Evolutionary conservation across 257 asterid species (phyloP).

Genomic region (Nicotiana knightiana): DNA sequence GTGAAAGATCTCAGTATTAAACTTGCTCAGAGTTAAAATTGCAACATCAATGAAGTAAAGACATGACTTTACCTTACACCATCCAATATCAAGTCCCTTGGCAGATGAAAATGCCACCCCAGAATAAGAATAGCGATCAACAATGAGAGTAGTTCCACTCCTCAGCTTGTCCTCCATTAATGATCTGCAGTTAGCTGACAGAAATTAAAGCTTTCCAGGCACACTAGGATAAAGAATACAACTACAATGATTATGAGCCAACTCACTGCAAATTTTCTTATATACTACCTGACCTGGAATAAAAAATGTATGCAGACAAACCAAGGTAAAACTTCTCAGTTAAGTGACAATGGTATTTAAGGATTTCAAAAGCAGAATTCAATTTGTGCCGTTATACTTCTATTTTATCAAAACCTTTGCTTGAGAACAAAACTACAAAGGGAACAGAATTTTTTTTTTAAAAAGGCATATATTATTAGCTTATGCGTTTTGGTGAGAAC

Average conservation of each 20-base stretch:
- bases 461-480: not conserved
- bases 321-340: not conserved
- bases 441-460: not conserved
- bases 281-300: not conserved
- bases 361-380: not conserved
- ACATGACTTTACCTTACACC: conserved; percentile 67
- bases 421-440: not conserved
- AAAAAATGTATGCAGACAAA: not conserved
- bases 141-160: conserved; percentile 71
- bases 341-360: not conserved
- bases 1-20: not conserved
- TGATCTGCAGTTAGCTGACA: conserved; percentile 31
- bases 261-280: not conserved
- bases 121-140: conserved; percentile 84
- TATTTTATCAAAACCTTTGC: not conserved
- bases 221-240: not conserved
- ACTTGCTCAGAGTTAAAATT: not conserved
- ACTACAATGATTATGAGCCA: not conserved
- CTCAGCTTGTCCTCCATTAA: conserved; percentile 78
- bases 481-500: not conserved
- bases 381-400: not conserved
- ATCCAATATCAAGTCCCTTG: conserved; percentile 77
- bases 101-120: conserved; percentile 96
- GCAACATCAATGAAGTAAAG: not conserved
- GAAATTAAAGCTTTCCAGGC: not conserved